These are phyloP conservation scores for Fusarium dlaminii DNA, from an alignment of 2,329 filamentous ascomycete genomes.

Conservation along the genomic window DNA sequence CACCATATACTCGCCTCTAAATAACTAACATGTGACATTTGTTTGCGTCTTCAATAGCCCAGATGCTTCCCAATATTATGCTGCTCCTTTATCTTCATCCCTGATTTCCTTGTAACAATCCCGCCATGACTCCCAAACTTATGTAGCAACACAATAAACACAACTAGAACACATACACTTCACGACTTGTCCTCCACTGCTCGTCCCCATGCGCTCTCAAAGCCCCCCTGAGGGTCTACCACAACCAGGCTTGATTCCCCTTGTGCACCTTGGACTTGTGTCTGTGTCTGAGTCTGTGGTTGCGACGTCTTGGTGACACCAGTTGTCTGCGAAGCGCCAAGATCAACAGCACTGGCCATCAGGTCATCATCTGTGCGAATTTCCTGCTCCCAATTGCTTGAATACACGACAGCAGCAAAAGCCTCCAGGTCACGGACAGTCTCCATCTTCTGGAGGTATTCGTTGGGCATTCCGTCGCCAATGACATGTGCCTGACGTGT, in stretches of 20 bases:
- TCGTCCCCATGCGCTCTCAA: constrained; percentile 77
- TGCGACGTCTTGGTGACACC: constrained; percentile 4
- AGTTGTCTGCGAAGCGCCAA: constrained; percentile 39
- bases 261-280: constrained; percentile 15
- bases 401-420: constrained; percentile 88
- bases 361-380: constrained; percentile 59
- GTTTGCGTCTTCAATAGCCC: constrained; percentile 28
- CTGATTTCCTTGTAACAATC: constrained; percentile 3
- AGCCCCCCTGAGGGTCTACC: constrained; percentile 59
- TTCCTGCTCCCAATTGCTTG: constrained; percentile 81
- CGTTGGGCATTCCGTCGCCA: constrained; percentile 78
- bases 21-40: constrained; percentile 25
- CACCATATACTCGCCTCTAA: background rate
- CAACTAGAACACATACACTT: background rate
- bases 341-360: constrained; percentile 50
- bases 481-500: constrained; percentile 92
- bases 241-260: constrained; percentile 64
- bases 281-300: constrained; percentile 21
- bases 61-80: constrained; percentile 28
- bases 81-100: constrained; percentile 18
- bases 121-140: constrained; percentile 28
- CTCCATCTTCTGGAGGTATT: constrained; percentile 80
- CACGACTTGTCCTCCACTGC: constrained; percentile 53
- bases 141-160: constrained; percentile 17
- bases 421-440: constrained; percentile 79